These are phyloP conservation scores for Malus domestica DNA, from an alignment of 306 rosid species.

Conservation along the genomic window DNA sequence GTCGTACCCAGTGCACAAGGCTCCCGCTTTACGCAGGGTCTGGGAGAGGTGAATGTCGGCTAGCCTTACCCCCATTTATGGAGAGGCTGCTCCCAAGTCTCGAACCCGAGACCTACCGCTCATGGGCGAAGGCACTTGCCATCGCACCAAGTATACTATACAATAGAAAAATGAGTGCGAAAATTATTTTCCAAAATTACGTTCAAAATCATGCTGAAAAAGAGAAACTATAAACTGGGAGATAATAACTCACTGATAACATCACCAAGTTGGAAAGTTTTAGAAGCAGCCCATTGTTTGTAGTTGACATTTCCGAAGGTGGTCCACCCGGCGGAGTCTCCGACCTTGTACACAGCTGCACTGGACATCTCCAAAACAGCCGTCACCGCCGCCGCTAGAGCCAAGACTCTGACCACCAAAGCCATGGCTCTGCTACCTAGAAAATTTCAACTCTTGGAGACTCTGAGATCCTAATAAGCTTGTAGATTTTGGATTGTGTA, in stretches of 20 bases:
- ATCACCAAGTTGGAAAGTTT: conserved; percentile 65
- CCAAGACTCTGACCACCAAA: conserved; percentile 27
- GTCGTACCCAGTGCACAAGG: no score
- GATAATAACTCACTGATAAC: conserved; percentile 52
- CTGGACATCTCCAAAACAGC: conserved; percentile 25
- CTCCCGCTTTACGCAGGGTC: no score
- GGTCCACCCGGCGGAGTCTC: conserved; percentile 88
- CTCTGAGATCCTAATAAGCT: background rate
- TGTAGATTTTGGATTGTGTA: background rate
- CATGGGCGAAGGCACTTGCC: no score
- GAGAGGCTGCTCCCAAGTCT: no score
- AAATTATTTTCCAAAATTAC: background rate
- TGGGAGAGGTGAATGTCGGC: no score
- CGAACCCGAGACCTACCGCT: no score
- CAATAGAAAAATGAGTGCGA: no score
- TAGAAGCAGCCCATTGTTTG: conserved; percentile 66
- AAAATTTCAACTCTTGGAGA: background rate
- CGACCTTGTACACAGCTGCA: conserved; percentile 69
- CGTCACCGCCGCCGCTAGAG: conserved; percentile 20
- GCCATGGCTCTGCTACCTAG: conserved; percentile 30
- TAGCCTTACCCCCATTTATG: no score
- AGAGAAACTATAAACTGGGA: no score
- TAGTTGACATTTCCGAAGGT: conserved; percentile 53
- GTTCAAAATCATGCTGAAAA: background rate
- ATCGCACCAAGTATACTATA: no score